phyloP scores from a whole-genome alignment of 1,284 basidiomycete species.

The Heterobasidion irregulare region DNA sequence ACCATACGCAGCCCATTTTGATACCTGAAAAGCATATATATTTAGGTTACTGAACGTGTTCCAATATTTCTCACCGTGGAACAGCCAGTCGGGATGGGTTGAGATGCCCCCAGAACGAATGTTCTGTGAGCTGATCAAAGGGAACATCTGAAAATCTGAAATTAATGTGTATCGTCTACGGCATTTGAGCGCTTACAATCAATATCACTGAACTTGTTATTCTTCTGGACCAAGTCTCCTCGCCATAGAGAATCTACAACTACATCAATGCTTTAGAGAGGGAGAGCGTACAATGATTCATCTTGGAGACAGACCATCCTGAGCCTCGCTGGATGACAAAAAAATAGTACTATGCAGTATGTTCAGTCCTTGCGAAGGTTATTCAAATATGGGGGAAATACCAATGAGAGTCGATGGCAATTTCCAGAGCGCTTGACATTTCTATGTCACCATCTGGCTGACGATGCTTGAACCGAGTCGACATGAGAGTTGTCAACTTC shows the following conservation, averaged over 20 bases:
- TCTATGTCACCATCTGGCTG: constrained; percentile 76
- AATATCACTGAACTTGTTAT: constrained; percentile 61
- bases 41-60: constrained; percentile 8
- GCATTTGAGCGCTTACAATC: constrained; percentile 41
- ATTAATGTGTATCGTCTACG: neutral
- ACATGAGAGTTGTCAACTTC: constrained; percentile 63
- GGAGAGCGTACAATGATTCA: neutral
- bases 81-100: constrained; percentile 78
- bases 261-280: constrained; percentile 15
- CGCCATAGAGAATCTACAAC: constrained; percentile 72
- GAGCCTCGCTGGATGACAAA: constrained; percentile 81
- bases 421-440: constrained; percentile 69
- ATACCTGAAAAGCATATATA: constrained; percentile 35
- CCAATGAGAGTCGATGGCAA: constrained; percentile 82
- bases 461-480: constrained; percentile 65
- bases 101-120: constrained; percentile 61
- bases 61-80: constrained; percentile 48
- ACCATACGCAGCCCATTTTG: constrained; percentile 70
- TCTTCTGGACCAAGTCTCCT: constrained; percentile 74
- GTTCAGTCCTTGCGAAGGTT: neutral
- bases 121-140: constrained; percentile 42
- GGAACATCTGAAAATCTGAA: constrained; percentile 40
- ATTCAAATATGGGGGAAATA: constrained; percentile 17
- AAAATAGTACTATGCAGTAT: constrained; percentile 59
- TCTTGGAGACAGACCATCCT: constrained; percentile 47